Evolutionary conservation across 805 yeast species (phyloP), one percentile per base, ranked within the genome.

Genomic region (Maudiozyma bulderi): DNA sequence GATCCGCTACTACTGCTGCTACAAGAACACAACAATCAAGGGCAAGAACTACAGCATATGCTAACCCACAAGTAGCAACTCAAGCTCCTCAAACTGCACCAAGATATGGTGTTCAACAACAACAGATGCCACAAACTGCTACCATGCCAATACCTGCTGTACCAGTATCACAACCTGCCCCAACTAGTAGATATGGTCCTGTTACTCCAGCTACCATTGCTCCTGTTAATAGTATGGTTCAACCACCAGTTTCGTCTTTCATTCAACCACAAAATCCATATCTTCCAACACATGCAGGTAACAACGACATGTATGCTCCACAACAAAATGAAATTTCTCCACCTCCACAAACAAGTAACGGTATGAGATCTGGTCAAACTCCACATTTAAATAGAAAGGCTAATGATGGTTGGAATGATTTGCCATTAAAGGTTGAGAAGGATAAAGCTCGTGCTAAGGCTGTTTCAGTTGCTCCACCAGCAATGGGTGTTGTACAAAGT

Each of bases 381-480:
- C 70, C 70, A 33, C 64, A 61, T 34, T 53, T 66, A 35, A 66
- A 63, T 47, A 63, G 51, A 41, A 63, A 65, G 47, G 69, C 70
- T 13, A 66, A 65, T 44, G 63, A 64, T 44, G 70, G 70, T 26
- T 66, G 70, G 70, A 66, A 66, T 47, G 69, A 66, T 51, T 50
- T 66, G 49, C 64, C 70, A 40, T 44, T 65, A 31, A 60, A 59
- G 11, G 59, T 64, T 7, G 60, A 60, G 37, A 67, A 60, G 31
- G 50, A 52, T 28, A 62, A 64, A 34, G 55, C 57, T 9, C 62
- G 70, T 51, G 69, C 68, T 10, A 65, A 66, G 40, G 61, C 68
- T 6, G 64, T 66, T 26, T 65, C 72, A 1, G 71, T 75, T 32
- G 70, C 70, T 11, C 65, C 68, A 41, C 50, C 51, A 11, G 48